Conservation (phyloP, 2,329 filamentous ascomycete genomes). For the Penicillium sp. region DNA sequence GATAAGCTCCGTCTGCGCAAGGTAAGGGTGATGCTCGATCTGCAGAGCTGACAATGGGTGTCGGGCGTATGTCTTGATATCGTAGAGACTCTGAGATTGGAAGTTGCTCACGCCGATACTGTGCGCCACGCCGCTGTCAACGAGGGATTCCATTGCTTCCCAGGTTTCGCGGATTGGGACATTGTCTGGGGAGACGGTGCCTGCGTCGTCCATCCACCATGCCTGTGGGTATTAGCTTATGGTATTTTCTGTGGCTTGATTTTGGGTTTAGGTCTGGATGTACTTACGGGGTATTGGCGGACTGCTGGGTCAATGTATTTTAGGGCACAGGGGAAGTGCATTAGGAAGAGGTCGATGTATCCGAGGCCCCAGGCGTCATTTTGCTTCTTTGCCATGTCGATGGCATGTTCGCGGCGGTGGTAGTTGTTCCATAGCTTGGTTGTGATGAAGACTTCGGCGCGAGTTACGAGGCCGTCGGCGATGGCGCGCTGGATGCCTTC, state of each 20-base stretch:
- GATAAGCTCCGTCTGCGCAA: slow-evolving; percentile 8
- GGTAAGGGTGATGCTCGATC: slow-evolving; percentile 14
- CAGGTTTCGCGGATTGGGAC: slow-evolving; percentile 12
- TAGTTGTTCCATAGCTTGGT: slow-evolving; percentile 17
- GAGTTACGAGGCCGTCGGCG: slow-evolving; percentile 10
- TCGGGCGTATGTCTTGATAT: slow-evolving; percentile 10
- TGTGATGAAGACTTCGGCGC: slow-evolving; percentile 11
- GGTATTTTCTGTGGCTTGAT: background rate
- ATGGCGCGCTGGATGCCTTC: slow-evolving; percentile 13
- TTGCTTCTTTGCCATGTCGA: slow-evolving; percentile 8
- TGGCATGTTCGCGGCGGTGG: slow-evolving; percentile 6
- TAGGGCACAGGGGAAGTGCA: slow-evolving; percentile 13
- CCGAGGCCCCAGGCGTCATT: slow-evolving; percentile 9
- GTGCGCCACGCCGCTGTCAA: slow-evolving; percentile 10
- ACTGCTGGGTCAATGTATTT: slow-evolving; percentile 11
- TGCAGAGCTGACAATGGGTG: slow-evolving; percentile 8
- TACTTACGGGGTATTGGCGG: slow-evolving; percentile 9
- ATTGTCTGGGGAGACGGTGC: slow-evolving; percentile 4
- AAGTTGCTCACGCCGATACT: slow-evolving; percentile 16
- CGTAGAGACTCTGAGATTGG: slow-evolving; percentile 11
- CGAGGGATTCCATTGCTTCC: slow-evolving; percentile 11
- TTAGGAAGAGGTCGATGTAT: slow-evolving; percentile 12
- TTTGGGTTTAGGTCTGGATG: background rate
- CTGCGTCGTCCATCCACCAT: slow-evolving; percentile 12
- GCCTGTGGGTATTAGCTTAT: background rate